Evolutionary conservation across 352 stramenopile species (phyloP).

Genomic region (Phytophthora parvispora): DNA sequence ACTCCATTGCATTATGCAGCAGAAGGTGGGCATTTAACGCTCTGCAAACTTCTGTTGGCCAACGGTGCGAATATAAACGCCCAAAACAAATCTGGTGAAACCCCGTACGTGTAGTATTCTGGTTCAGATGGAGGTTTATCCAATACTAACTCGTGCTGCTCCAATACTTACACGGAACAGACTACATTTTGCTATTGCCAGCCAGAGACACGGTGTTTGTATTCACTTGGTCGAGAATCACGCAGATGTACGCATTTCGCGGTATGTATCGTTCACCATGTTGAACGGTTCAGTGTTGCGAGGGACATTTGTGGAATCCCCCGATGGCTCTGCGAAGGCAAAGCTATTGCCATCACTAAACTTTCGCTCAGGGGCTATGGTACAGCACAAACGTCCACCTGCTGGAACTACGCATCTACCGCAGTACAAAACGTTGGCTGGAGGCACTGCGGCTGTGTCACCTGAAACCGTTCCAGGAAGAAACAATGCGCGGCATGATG

Average conservation of each 20-base stretch:
- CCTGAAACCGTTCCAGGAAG: constrained; percentile 18
- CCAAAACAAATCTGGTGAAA: constrained; percentile 84
- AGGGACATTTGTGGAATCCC: constrained; percentile 73
- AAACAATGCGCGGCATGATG: constrained; percentile 22
- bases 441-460: constrained; percentile 23
- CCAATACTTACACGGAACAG: constrained; percentile 28
- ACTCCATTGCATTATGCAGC: constrained; percentile 83
- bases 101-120: constrained; percentile 77
- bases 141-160: neutral
- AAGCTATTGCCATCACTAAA: constrained; percentile 74
- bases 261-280: constrained; percentile 66
- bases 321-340: constrained; percentile 51
- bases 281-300: constrained; percentile 62
- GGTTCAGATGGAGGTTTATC: too few relatives aligned
- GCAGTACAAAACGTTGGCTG: constrained; percentile 22
- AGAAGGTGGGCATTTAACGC: constrained; percentile 74
- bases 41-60: constrained; percentile 71
- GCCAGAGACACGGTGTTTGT: constrained; percentile 77
- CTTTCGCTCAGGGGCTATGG: constrained; percentile 42
- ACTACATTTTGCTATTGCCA: constrained; percentile 86
- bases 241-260: constrained; percentile 70
- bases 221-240: constrained; percentile 64
- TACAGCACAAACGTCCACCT: constrained; percentile 25
- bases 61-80: constrained; percentile 81
- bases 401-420: constrained; percentile 15